phyloP scores from a whole-genome alignment of 768 basidiomycete species.

The Phlebiopsis flavidoalba region DNA sequence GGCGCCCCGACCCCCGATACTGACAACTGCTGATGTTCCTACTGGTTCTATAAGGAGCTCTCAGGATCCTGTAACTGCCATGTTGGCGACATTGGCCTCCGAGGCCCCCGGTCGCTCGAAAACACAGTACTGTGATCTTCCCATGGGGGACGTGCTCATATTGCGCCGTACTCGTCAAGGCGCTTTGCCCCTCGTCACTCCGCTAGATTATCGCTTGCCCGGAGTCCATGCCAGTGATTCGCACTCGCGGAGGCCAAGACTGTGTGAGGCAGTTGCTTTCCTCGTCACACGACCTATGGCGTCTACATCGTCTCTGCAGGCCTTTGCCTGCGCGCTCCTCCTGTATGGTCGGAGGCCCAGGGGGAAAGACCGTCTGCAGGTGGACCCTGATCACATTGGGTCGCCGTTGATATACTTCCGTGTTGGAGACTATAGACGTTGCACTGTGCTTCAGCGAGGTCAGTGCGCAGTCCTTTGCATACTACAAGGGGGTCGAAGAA shows the following conservation, averaged over 20 bases:
- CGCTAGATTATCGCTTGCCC: no score
- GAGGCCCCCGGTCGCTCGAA: no score
- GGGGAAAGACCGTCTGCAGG: not conserved
- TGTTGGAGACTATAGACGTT: slow-evolving; percentile 35
- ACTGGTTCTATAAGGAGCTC: no score
- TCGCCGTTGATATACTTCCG: slow-evolving; percentile 33
- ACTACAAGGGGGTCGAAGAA: slow-evolving; percentile 24
- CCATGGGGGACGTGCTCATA: no score
- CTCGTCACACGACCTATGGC: not conserved
- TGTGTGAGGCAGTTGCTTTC: not conserved
- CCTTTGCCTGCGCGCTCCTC: not conserved
- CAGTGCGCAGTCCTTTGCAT: slow-evolving; percentile 37
- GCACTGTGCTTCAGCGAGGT: slow-evolving; percentile 35
- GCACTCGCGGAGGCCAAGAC: not conserved
- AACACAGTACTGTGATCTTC: no score
- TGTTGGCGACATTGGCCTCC: no score
- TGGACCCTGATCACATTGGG: slow-evolving; percentile 27
- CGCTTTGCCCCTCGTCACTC: no score
- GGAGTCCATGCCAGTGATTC: not conserved
- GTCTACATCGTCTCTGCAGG: not conserved
- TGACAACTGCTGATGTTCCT: no score
- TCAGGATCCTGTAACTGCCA: no score
- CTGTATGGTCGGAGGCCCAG: not conserved
- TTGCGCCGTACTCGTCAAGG: no score
- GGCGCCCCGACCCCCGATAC: no score